Evolutionary conservation across 1,284 basidiomycete genomes (phyloP), one percentile per base, ranked within the genome.

Genomic region (Apiotrichum montevideense): DNA sequence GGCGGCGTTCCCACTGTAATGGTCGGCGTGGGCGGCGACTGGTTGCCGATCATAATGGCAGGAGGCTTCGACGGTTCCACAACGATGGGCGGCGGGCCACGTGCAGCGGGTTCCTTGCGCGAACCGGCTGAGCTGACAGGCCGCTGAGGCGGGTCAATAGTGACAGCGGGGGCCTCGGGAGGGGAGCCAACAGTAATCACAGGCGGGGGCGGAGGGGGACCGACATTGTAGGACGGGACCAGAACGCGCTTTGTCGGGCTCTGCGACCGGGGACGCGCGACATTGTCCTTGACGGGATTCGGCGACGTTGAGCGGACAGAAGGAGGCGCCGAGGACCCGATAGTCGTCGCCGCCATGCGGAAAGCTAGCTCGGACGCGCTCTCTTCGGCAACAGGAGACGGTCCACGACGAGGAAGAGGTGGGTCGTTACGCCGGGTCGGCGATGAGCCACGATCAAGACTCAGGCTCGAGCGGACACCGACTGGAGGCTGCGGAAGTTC

Each of bases 401-500:
- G 21, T 2, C 29, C 39, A 6, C 37, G n/a, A 10, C 43, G 35
- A 3, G 48, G 48, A 5, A 41, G 4, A 15, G 46, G 40, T 11
- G 29, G 29, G 29, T 29, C 11, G 42, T 10, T 21, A 37, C 15
- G 39, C 29, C 43, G 35, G 13, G 46, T 14, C 3, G 54, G 32
- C 35, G 63, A 63, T 11, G 65, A 55, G 0, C 74, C 73, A 39
- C 73, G 59, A 53, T 74, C 74, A 14, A 75, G 54, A 56, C 70
- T 73, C 45, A 61, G 67, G 33, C 72, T 72, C 29, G 61, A 55
- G 43, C 65, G 63, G 7, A 74, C 65, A 2, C 60, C 66, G 14
- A 69, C 66, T 1, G 72, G 73, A 1, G 74, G 71, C 46, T 64
- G 67, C 1, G 75, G 75, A 21, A 77, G 59, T 1, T 67, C 63